Evolutionary conservation across 2,329 filamentous ascomycete species (phyloP), one percentile per base, ranked within the genome.

Genomic region (Trichothecium roseum): DNA sequence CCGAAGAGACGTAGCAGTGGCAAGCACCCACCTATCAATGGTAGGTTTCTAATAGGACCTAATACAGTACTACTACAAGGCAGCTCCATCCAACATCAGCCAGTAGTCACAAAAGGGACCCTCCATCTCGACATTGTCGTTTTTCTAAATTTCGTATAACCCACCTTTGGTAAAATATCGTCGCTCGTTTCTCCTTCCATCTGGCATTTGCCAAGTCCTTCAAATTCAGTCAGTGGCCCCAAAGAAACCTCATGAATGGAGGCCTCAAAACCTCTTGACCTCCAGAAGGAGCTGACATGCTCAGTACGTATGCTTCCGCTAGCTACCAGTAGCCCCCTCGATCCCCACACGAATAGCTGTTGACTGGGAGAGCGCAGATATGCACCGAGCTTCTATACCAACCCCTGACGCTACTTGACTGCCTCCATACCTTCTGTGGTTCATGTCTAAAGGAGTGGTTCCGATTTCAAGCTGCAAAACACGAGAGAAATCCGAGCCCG

Each of bases 391-490:
- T 94, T 45, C 78, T 94, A 43, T 93, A 86, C 62, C 84, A 93
- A 57, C 87, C 88, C 24, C 72, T 94, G 44, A 94, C 87, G 18
- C 77, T 94, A 34, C 83, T 94, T 57, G 85, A 94, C 65, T 94
- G 87, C 55, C 74, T 94, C 30, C 87, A 94, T 62, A 95, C 89
- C 31, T 98, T 93, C 60, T 98, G 91, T 65, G 91, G 88, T 44
- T 83, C 84, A 28, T 98, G 91, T 54, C 60, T 96, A 40, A 94
- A 94, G 58, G 86, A 94, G 64, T 98, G 91, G 91, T 98, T 96
- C 55, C 66, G 69, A 43, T 91, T 78, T 59, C 86, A 94, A 56
- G 78, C 79, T 27, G 65, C 69, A 20, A 66, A 68, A 12, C 72
- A 71, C 30, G 72, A 70, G 43, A 62, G 57, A 39, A 60, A 62